Conservation (phyloP, 768 basidiomycete genomes). For the Mycena rebaudengoi region DNA sequence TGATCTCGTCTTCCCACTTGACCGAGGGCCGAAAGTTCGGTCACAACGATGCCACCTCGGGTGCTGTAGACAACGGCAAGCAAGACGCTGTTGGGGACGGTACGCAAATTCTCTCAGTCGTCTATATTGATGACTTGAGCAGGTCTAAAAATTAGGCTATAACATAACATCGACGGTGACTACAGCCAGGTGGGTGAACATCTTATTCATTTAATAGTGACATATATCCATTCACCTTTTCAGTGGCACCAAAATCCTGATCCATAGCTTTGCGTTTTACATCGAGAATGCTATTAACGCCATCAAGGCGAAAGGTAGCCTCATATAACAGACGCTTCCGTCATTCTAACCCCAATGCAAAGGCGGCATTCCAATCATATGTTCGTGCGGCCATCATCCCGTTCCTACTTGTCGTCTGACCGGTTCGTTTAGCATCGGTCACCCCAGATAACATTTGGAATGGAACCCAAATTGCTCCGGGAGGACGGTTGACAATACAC, state of each 20-base stretch:
- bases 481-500: too few species aligned
- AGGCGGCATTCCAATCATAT: constrained; percentile 43
- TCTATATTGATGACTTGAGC: neutral
- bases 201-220: neutral
- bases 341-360: too few species aligned
- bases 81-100: constrained; percentile 22
- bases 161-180: constrained; percentile 31
- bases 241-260: constrained; percentile 40
- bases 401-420: neutral
- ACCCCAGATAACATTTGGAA: constrained; percentile 47
- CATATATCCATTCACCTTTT: neutral
- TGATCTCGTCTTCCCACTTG: neutral
- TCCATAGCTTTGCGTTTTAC: constrained; percentile 43
- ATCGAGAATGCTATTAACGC: constrained; percentile 42
- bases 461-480: constrained; percentile 26
- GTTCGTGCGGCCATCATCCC: constrained; percentile 25
- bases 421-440: constrained; percentile 5
- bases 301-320: constrained; percentile 44
- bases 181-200: constrained; percentile 29
- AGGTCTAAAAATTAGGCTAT: neutral
- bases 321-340: too few species aligned
- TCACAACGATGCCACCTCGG: constrained; percentile 36
- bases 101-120: too few species aligned
- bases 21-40: constrained; percentile 31
- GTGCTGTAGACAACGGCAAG: constrained; percentile 24